Evolutionary conservation across 1,284 basidiomycete species (phyloP).

Genomic region (Cronartium quercuum): DNA sequence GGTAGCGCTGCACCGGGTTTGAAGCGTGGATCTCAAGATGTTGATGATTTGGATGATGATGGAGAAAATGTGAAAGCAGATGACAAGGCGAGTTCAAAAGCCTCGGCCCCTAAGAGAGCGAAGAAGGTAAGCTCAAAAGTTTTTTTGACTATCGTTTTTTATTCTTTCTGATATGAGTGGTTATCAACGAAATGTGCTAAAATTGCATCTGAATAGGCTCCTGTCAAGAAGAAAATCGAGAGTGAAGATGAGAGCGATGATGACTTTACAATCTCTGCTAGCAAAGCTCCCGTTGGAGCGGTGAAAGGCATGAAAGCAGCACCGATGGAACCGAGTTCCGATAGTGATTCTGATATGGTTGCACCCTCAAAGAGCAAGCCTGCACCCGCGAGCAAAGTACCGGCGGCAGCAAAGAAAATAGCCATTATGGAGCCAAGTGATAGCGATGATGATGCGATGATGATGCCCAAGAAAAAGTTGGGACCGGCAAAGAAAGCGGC

Average conservation of each 20-base stretch:
- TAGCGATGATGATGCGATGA: slow-evolving; percentile 8
- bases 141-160: neutral
- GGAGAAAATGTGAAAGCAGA: neutral
- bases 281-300: neutral
- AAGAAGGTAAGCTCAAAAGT: neutral
- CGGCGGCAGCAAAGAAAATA: neutral
- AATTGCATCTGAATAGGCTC: slow-evolving; percentile 6
- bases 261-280: neutral
- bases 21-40: neutral
- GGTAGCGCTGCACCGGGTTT: neutral
- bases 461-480: neutral
- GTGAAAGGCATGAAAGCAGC: neutral
- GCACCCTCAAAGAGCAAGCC: neutral
- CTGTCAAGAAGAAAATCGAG: slow-evolving; percentile 1
- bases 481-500: neutral
- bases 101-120: neutral
- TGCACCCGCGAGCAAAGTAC: too few relatives aligned
- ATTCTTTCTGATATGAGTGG: neutral
- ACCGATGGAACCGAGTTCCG: neutral
- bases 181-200: neutral
- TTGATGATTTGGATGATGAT: neutral
- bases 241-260: neutral
- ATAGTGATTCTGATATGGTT: neutral
- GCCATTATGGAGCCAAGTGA: neutral
- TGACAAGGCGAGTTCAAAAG: neutral